These are phyloP conservation scores for Aechmea fasciata DNA, from an alignment of 176 grass and related monocot species.

Conservation along the genomic window DNA sequence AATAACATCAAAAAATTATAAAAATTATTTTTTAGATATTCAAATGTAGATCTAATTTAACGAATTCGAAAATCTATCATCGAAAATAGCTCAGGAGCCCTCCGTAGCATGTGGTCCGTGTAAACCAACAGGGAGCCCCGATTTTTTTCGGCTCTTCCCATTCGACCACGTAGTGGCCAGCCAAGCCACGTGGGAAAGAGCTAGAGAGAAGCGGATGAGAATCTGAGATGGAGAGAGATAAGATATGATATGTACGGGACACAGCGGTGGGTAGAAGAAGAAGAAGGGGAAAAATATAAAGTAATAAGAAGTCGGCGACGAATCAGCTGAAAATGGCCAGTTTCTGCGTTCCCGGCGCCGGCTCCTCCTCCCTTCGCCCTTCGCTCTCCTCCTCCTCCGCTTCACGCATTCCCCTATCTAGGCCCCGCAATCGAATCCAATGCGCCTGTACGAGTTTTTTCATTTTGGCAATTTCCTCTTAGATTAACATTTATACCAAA, in stretches of 20 bases:
- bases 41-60: too few relatives aligned
- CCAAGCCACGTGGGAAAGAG: too few relatives aligned
- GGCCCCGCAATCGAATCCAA: not conserved
- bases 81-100: too few relatives aligned
- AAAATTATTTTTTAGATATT: too few relatives aligned
- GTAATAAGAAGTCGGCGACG: not conserved
- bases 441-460: not conserved
- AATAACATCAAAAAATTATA: too few relatives aligned
- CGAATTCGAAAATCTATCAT: too few relatives aligned
- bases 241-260: too few relatives aligned
- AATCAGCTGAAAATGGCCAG: conserved; percentile 5
- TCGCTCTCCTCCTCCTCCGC: not conserved
- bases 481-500: not conserved
- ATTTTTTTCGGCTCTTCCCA: too few relatives aligned
- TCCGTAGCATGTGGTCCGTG: too few relatives aligned
- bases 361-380: not conserved
- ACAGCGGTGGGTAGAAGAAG: not conserved
- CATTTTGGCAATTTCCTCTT: not conserved
- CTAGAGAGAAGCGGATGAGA: not conserved
- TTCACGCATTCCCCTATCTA: not conserved
- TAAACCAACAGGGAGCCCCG: too few relatives aligned
- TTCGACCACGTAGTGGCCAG: too few relatives aligned
- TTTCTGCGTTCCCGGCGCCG: conserved; percentile 4
- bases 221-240: not conserved
- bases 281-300: not conserved